Base-by-base conservation (phyloP, 2,329 filamentous ascomycete species). In the Didymella exigua region DNA sequence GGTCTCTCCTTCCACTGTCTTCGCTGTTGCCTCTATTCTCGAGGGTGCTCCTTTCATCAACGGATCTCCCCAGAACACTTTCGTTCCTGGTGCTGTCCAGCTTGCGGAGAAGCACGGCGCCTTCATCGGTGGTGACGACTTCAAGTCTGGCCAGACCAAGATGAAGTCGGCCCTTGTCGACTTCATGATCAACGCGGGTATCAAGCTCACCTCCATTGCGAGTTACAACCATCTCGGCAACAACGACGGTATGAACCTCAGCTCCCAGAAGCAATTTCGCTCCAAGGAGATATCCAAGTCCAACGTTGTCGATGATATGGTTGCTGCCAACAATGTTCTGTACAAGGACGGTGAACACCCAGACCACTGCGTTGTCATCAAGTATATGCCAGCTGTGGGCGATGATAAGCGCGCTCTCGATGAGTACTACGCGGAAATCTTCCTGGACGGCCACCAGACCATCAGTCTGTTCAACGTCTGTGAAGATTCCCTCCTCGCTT, bases 211-310 rank as follows among this genome's bases (percentile, higher is more conserved):
- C 56, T 96, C 93, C 34, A 98, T 99, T 79, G 91, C 95, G 63
- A 96, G 90, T 79, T 99, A 99, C 87, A 99, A 99, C 82, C 95
- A 99, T 77, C 88, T 99, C 51, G 95, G 95, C 72, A 99, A 99
- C 86, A 99, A 99, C 75, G 93, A 99, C 75, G 95, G 95, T 81
- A 97, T 93, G 87, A 99, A 99, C 82, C 79, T 99, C 69, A 96
- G 90, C 81, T 96, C 93, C 37, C 93, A 97, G 77, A 91, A 89
- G 82, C 95, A 98, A 80, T 99, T 99, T 87, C 93, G 95, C 70
- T 96, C 92, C 79, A 99, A 99, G 86, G 95, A 99, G 81, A 99
- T 99, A 67, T 96, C 91, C 79, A 99, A 99, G 84, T 96, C 91
- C 70, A 99, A 97, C 75, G 95, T 99, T 11, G 95, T 99, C 51